Evolutionary conservation across 176 grass and related monocot genomes (phyloP).

Genomic region (Cenchrus purpureus): DNA sequence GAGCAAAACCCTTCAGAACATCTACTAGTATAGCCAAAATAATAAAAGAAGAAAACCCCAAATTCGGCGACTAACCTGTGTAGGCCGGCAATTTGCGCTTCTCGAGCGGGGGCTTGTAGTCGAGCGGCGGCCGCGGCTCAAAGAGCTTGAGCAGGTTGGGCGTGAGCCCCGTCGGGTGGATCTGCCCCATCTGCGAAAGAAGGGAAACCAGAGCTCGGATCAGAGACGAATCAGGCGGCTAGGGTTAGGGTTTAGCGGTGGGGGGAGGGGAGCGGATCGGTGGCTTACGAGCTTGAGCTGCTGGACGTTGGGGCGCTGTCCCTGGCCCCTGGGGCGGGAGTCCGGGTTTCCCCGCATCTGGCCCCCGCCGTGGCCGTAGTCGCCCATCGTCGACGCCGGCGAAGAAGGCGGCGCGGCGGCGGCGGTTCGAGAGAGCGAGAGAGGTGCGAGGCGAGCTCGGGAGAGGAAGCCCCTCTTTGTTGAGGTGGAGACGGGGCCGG

Average conservation of each 20-base stretch:
- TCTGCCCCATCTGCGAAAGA: constrained; percentile 76
- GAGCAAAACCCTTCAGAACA: not conserved
- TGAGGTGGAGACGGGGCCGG: not conserved
- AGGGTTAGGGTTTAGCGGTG: constrained; percentile 55
- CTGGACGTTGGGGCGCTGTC: constrained; percentile 77
- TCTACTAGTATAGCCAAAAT: no score
- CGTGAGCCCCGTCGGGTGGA: constrained; percentile 86
- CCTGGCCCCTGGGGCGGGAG: constrained; percentile 70
- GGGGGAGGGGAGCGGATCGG: not conserved
- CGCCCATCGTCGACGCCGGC: constrained; percentile 57
- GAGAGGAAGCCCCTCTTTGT: not conserved
- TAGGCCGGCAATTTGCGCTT: constrained; percentile 74
- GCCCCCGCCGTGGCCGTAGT: constrained; percentile 73
- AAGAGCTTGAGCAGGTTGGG: constrained; percentile 94
- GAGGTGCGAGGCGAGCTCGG: not conserved
- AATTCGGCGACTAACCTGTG: constrained; percentile 43
- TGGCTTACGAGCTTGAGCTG: constrained; percentile 79
- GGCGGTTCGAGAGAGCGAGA: not conserved
- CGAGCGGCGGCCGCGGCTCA: constrained; percentile 74
- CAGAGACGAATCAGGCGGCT: constrained; percentile 11
- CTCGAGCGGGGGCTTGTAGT: constrained; percentile 75
- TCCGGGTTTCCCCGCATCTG: constrained; percentile 69
- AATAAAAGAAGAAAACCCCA: not conserved
- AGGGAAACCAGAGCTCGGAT: constrained; percentile 26
- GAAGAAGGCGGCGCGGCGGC: constrained; percentile 9